Percentiles rank a stretch among this genome's conserved stretches.
These are phyloP conservation scores for Podila verticillata DNA, from an alignment of 192 early-diverging fungal species.

Conservation along the genomic window DNA sequence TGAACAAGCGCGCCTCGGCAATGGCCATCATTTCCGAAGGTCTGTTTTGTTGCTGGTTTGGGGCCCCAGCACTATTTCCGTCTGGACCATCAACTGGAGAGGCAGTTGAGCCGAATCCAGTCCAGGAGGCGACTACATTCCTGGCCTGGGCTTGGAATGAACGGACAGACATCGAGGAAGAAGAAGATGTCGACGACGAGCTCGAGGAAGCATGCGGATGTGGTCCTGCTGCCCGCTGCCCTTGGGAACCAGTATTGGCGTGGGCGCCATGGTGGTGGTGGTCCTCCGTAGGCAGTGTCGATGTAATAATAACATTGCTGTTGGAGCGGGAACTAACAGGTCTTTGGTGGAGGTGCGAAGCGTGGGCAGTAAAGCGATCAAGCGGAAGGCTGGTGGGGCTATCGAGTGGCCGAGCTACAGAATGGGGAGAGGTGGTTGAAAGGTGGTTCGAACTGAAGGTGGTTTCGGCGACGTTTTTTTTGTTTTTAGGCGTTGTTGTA, in stretches of 20 bases:
- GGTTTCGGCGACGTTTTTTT: neutral
- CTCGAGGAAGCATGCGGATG: constrained; percentile 1
- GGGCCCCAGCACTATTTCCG: constrained; percentile 3
- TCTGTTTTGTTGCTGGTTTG: neutral
- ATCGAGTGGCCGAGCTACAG: constrained; percentile 35
- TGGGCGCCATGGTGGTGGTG: neutral
- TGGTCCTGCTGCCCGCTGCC: neutral
- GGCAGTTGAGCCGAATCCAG: constrained; percentile 1
- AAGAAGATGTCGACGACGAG: constrained; percentile 1
- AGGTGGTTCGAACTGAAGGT: neutral
- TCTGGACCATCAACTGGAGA: constrained; percentile 18
- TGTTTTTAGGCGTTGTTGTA: constrained; percentile 12
- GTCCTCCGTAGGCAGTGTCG: neutral
- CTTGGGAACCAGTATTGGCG: neutral
- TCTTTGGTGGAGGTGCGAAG: neutral
- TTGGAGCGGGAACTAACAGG: neutral
- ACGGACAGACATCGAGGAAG: constrained; percentile 6
- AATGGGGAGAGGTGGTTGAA: neutral
- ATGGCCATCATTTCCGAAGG: constrained; percentile 1
- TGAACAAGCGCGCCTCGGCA: neutral
- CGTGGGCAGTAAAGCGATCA: constrained; percentile 22
- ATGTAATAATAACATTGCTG: neutral
- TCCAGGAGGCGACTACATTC: neutral
- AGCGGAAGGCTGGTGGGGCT: constrained; percentile 26
- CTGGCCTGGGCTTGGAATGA: constrained; percentile 1